Conservation (phyloP, 2,329 filamentous ascomycete species). For the Alternaria brassicae region DNA sequence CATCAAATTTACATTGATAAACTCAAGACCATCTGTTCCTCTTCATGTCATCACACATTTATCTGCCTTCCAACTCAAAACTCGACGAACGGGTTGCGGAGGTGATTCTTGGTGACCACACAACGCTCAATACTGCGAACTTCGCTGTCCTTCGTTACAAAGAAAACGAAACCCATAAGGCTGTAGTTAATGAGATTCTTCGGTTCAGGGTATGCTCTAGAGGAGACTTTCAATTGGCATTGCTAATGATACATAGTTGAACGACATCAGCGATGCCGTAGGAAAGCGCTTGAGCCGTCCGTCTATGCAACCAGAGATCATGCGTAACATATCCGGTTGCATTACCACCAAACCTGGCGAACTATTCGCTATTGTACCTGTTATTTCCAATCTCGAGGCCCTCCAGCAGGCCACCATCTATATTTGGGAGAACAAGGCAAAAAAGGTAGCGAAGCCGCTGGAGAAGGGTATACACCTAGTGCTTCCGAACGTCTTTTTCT, state of each 20-base stretch:
- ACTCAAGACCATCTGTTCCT: neutral
- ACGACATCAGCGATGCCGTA: neutral
- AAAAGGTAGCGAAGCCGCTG: neutral
- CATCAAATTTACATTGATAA: neutral
- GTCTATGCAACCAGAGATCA: slow-evolving; percentile 3
- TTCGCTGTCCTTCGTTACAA: slow-evolving; percentile 1
- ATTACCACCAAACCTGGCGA: neutral
- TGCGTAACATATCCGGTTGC: slow-evolving; percentile 1
- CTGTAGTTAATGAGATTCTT: neutral
- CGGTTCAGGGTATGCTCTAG: neutral
- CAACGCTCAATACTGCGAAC: neutral
- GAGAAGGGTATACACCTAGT: slow-evolving; percentile 3
- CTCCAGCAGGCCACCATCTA: no score
- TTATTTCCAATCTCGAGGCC: neutral
- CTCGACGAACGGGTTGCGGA: neutral
- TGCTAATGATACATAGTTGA: slow-evolving; percentile 1
- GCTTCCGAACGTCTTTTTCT: neutral
- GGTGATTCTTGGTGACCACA: neutral
- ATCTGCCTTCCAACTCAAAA: slow-evolving; percentile 3
- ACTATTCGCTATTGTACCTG: slow-evolving; percentile 1
- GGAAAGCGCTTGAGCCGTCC: slow-evolving; percentile 1
- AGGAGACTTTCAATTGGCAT: neutral
- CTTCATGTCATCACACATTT: neutral
- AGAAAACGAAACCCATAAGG: neutral
- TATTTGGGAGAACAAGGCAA: slow-evolving; percentile 1